phyloP scores from a whole-genome alignment of 257 asterid genomes.

The Ocimum tenuiflorum region DNA sequence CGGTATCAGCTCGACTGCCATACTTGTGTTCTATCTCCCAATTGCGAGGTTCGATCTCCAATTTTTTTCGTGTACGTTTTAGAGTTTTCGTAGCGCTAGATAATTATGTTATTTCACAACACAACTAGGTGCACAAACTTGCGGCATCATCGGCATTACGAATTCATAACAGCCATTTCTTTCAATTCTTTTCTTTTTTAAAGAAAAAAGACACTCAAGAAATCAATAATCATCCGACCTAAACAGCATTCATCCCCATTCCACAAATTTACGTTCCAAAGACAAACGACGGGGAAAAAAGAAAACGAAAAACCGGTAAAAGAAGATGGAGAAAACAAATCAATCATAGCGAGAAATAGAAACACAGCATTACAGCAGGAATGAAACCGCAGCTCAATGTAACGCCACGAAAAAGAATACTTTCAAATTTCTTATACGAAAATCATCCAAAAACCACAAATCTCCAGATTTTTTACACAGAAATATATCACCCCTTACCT shows the following conservation, averaged over 20 bases:
- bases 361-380: not conserved
- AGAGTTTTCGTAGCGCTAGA: not conserved
- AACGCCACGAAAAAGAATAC: not conserved
- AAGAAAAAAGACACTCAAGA: not conserved
- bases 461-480: not conserved
- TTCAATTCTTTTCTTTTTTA: not conserved
- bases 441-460: conserved; percentile 2
- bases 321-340: not conserved
- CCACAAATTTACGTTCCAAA: not conserved
- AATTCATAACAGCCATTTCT: not conserved
- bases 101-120: not conserved
- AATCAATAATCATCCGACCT: not conserved
- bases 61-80: too few relatives aligned
- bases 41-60: not conserved
- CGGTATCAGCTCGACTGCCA: not conserved
- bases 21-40: not conserved
- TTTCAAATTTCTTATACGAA: not conserved
- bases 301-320: not conserved
- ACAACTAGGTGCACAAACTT: not conserved
- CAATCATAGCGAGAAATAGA: not conserved
- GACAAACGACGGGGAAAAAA: not conserved
- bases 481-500: conserved; percentile 29
- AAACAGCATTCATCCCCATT: not conserved
- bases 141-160: not conserved
- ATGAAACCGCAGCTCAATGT: not conserved